Conservation (phyloP, 495 filamentous ascomycete genomes). For the Penicillium soppii region DNA sequence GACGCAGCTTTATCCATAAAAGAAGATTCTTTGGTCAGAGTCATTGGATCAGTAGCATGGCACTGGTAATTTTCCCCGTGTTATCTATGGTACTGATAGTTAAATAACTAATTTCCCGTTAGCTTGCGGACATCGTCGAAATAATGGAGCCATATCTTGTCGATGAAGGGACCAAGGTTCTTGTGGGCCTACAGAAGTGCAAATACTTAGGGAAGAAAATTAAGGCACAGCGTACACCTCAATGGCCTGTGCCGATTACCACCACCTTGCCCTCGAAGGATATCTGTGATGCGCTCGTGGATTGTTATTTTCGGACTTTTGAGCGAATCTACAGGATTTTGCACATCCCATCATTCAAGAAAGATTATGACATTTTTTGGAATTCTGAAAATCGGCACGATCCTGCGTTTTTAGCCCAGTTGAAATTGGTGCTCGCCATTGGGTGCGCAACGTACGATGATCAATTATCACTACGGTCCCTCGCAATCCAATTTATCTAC, state of each 20-base stretch:
- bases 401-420: slow-evolving; percentile 35
- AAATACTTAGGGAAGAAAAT: slow-evolving; percentile 48
- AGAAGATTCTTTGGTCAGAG: slow-evolving; percentile 54
- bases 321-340: slow-evolving; percentile 55
- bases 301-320: slow-evolving; percentile 39
- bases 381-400: slow-evolving; percentile 17
- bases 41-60: slow-evolving; percentile 50
- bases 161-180: slow-evolving; percentile 36
- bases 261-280: slow-evolving; percentile 43
- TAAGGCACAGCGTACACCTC: slow-evolving; percentile 37
- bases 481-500: slow-evolving; percentile 48
- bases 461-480: slow-evolving; percentile 32
- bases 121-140: slow-evolving; percentile 43
- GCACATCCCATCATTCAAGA: slow-evolving; percentile 57
- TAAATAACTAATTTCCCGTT: slow-evolving; percentile 13
- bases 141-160: slow-evolving; percentile 36
- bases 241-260: slow-evolving; percentile 38
- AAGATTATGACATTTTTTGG: slow-evolving; percentile 33
- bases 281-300: slow-evolving; percentile 38
- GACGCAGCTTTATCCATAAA: slow-evolving; percentile 50
- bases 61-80: slow-evolving; percentile 32
- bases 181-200: slow-evolving; percentile 37
- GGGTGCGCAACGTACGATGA: slow-evolving; percentile 42
- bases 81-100: background rate
- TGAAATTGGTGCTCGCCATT: slow-evolving; percentile 53